These are phyloP conservation scores for Dendrostoma leiphaemia DNA, from an alignment of 2,329 filamentous ascomycete species.

Conservation along the genomic window DNA sequence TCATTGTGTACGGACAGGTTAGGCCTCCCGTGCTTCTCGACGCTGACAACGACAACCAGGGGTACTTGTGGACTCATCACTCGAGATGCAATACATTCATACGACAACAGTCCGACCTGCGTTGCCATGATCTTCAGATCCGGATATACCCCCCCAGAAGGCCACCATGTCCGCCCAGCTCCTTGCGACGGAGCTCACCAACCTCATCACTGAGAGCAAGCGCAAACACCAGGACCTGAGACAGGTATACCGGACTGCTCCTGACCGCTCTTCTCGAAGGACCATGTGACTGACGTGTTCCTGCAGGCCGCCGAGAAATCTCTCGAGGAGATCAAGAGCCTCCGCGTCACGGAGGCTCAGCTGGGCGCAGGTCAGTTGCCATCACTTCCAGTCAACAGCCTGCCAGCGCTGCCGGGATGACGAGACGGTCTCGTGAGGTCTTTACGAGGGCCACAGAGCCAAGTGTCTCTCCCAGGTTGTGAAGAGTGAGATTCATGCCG, in stretches of 20 bases:
- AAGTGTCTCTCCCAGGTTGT: neutral
- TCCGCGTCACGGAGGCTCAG: slow-evolving; percentile 73
- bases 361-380: slow-evolving; percentile 38
- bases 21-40: no score
- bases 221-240: slow-evolving; percentile 88
- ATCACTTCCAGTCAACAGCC: slow-evolving; percentile 48
- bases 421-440: neutral
- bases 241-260: slow-evolving; percentile 54
- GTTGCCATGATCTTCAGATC: slow-evolving; percentile 1
- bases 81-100: neutral
- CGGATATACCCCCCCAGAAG: slow-evolving; percentile 3
- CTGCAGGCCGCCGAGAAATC: slow-evolving; percentile 86
- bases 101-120: neutral
- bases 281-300: neutral
- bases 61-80: neutral
- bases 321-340: slow-evolving; percentile 78
- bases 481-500: neutral
- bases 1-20: no score
- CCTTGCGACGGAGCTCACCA: slow-evolving; percentile 81
- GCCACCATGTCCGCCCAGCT: slow-evolving; percentile 85
- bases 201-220: slow-evolving; percentile 93
- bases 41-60: neutral
- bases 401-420: slow-evolving; percentile 29
- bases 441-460: neutral
- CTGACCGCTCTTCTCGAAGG: slow-evolving; percentile 24